Conservation (phyloP, 148 eudicot species). For the Drosera capensis region DNA sequence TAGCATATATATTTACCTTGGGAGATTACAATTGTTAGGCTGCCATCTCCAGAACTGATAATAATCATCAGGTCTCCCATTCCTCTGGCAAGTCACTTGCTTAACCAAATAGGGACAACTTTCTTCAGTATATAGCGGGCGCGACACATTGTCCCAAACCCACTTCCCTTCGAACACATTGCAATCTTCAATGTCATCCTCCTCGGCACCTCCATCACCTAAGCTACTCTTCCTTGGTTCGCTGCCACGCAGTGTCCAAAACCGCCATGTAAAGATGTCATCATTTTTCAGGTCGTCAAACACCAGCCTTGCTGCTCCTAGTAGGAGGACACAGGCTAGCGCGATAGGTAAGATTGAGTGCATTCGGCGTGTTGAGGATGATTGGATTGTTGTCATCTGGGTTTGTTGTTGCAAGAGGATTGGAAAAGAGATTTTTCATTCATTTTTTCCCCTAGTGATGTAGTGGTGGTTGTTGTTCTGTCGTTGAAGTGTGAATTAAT, state of each 20-base stretch:
- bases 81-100: slow-evolving; percentile 64
- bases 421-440: not conserved
- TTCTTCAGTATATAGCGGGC: slow-evolving; percentile 51
- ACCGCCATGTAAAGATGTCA: slow-evolving; percentile 16
- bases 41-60: slow-evolving; percentile 93
- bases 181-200: slow-evolving; percentile 57
- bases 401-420: not conserved
- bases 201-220: slow-evolving; percentile 15
- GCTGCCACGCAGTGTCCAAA: slow-evolving; percentile 15
- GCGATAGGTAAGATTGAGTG: slow-evolving; percentile 47
- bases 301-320: slow-evolving; percentile 40
- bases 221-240: not conserved
- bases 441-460: not conserved
- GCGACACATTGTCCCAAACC: slow-evolving; percentile 58
- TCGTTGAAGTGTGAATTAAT: too few species aligned
- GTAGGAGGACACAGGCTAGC: slow-evolving; percentile 39
- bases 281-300: slow-evolving; percentile 44
- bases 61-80: slow-evolving; percentile 64
- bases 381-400: slow-evolving; percentile 35
- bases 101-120: slow-evolving; percentile 64
- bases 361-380: slow-evolving; percentile 23
- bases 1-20: slow-evolving; percentile 32
- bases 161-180: slow-evolving; percentile 69
- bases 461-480: not conserved
- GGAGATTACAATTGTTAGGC: slow-evolving; percentile 69